These are phyloP conservation scores for Hyphopichia homilentoma DNA, from an alignment of 805 yeast species.

Conservation along the genomic window DNA sequence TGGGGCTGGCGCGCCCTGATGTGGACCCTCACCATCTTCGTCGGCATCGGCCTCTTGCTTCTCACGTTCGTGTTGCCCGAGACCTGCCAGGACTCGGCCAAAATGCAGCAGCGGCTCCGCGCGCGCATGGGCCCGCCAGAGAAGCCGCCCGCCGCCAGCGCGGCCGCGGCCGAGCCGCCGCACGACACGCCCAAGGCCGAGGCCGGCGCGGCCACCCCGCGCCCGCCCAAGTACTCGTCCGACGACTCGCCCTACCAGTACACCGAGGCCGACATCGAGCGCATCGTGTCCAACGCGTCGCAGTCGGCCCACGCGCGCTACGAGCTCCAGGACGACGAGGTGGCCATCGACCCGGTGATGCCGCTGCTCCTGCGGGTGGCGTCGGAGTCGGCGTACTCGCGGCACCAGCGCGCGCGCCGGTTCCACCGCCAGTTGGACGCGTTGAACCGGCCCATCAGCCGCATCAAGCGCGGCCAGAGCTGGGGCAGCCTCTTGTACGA, in stretches of 20 bases:
- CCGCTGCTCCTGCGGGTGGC: slow-evolving; percentile 36
- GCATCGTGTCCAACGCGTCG: slow-evolving; percentile 31
- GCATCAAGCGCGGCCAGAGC: no score
- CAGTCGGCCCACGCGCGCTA: neutral
- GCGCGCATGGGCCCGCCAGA: slow-evolving; percentile 12
- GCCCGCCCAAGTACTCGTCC: slow-evolving; percentile 1
- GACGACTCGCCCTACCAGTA: slow-evolving; percentile 5
- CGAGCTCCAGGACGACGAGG: slow-evolving; percentile 17
- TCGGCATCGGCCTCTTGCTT: slow-evolving; percentile 49
- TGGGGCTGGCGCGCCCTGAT: slow-evolving; percentile 92
- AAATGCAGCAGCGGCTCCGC: no score
- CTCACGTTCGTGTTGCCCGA: slow-evolving; percentile 70
- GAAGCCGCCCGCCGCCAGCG: no score
- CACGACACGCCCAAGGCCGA: slow-evolving; percentile 3
- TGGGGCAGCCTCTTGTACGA: slow-evolving; percentile 33
- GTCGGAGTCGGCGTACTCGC: slow-evolving; percentile 32
- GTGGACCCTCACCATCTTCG: slow-evolving; percentile 72
- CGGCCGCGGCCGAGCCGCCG: slow-evolving; percentile 7
- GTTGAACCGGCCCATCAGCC: slow-evolving; percentile 8
- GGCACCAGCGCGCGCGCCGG: slow-evolving; percentile 10
- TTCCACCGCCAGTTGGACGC: neutral
- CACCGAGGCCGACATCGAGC: slow-evolving; percentile 21
- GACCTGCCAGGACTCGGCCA: no score
- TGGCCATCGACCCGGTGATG: slow-evolving; percentile 37
- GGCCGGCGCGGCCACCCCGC: neutral